Evolutionary conservation across 805 yeast genomes (phyloP).

Genomic region (Sugiyamaella floridensis): DNA sequence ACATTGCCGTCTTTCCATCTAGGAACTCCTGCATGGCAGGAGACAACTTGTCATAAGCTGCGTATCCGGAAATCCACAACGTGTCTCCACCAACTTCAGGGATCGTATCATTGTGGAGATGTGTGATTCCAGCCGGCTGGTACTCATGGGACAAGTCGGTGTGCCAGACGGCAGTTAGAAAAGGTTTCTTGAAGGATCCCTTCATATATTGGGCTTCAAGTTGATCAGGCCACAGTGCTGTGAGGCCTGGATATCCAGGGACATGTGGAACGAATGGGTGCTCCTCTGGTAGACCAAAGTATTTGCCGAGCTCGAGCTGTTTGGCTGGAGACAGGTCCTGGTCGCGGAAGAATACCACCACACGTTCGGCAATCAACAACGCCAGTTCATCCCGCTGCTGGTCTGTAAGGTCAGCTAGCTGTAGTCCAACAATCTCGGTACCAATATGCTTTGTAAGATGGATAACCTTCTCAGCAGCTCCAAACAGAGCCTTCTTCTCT

Average conservation of each 20-base stretch:
- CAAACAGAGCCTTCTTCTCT: constrained; percentile 34
- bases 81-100: constrained; percentile 52
- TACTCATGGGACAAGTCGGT: constrained; percentile 50
- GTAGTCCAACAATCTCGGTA: constrained; percentile 45
- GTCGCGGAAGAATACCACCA: constrained; percentile 47
- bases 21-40: constrained; percentile 42
- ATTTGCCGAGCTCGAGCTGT: constrained; percentile 40
- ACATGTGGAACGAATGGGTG: constrained; percentile 29
- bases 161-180: constrained; percentile 39
- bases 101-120: constrained; percentile 45
- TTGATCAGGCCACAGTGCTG: constrained; percentile 28
- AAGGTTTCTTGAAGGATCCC: constrained; percentile 16
- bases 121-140: constrained; percentile 52
- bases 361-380: constrained; percentile 42
- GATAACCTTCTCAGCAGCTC: constrained; percentile 38
- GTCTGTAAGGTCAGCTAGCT: constrained; percentile 37
- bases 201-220: constrained; percentile 24
- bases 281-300: constrained; percentile 40
- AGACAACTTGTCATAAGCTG: constrained; percentile 47
- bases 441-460: constrained; percentile 43
- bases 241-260: constrained; percentile 26
- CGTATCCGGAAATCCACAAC: constrained; percentile 46
- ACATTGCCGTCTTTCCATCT: constrained; percentile 39
- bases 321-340: constrained; percentile 39
- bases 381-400: constrained; percentile 44